Conservation (phyloP, 768 basidiomycete species). For the Boletus patriciae region DNA sequence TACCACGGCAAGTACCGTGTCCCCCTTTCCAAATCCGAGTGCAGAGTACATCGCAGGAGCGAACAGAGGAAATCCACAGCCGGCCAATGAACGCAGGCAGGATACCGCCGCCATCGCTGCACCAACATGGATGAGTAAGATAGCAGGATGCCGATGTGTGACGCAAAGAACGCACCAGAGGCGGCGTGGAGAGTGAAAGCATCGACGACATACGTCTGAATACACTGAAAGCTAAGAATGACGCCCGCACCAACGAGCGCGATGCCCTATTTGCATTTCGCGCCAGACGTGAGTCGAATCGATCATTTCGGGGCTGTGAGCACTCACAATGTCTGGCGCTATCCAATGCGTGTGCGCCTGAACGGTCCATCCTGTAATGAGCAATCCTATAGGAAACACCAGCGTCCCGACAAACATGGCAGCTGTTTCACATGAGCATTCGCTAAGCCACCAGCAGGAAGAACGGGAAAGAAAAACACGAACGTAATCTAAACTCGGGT, state of each 20-base stretch:
- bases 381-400: constrained; percentile 61
- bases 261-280: constrained; percentile 47
- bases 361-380: constrained; percentile 72
- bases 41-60: constrained; percentile 64
- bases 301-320: not conserved
- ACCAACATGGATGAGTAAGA: constrained; percentile 1
- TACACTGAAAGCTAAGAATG: constrained; percentile 59
- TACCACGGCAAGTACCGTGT: constrained; percentile 60
- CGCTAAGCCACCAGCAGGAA: not conserved
- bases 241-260: constrained; percentile 54
- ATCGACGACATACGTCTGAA: constrained; percentile 70
- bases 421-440: constrained; percentile 37
- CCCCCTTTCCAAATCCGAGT: constrained; percentile 69
- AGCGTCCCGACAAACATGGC: constrained; percentile 59
- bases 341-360: constrained; percentile 65
- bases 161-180: constrained; percentile 45
- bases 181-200: constrained; percentile 65
- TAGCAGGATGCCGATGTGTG: not conserved
- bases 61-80: constrained; percentile 80
- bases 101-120: constrained; percentile 65
- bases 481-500: constrained; percentile 56
- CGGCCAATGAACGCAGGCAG: constrained; percentile 61
- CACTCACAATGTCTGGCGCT: constrained; percentile 59
- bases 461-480: constrained; percentile 9
- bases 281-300: not conserved